phyloP scores from a whole-genome alignment of 2,329 filamentous ascomycete genomes.

The Ilyonectria destructans region DNA sequence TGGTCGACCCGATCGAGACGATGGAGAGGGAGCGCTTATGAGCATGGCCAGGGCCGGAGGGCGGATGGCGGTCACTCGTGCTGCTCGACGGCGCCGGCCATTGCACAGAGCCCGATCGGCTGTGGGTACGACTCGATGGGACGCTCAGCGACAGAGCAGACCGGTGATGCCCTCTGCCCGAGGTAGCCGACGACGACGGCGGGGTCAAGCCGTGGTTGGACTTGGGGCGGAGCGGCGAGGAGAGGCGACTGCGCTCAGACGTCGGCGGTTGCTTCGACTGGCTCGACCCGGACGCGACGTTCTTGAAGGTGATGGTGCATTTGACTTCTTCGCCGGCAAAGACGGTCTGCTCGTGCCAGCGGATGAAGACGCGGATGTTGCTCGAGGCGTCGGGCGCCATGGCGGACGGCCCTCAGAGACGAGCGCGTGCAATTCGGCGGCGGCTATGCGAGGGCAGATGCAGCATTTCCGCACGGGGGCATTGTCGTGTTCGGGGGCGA shows the following conservation, averaged over 20 bases:
- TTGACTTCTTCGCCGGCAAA: constrained; percentile 97
- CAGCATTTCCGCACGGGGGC: constrained; percentile 51
- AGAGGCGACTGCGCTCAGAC: constrained; percentile 55
- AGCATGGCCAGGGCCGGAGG: constrained; percentile 62
- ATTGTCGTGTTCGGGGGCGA: constrained; percentile 36
- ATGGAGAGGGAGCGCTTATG: constrained; percentile 88
- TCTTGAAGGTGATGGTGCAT: constrained; percentile 97
- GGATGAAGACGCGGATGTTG: constrained; percentile 96
- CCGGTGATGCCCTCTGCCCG: constrained; percentile 71
- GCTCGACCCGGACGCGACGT: constrained; percentile 72
- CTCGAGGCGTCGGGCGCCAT: constrained; percentile 67
- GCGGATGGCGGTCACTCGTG: constrained; percentile 47
- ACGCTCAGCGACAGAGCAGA: constrained; percentile 77
- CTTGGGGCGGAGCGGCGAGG: constrained; percentile 64
- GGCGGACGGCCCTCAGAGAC: constrained; percentile 54
- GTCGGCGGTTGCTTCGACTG: constrained; percentile 50
- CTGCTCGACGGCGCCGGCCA: constrained; percentile 59
- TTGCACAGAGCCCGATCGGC: constrained; percentile 64
- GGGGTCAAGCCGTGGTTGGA: constrained; percentile 63
- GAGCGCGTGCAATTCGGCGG: constrained; percentile 48
- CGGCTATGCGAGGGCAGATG: constrained; percentile 47
- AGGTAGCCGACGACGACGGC: constrained; percentile 58
- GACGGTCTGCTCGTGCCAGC: constrained; percentile 94
- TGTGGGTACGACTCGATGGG: constrained; percentile 62
- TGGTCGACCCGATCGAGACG: constrained; percentile 79